These are phyloP conservation scores for Phytophthora lateralis DNA, from an alignment of 352 stramenopile genomes.

Conservation along the genomic window DNA sequence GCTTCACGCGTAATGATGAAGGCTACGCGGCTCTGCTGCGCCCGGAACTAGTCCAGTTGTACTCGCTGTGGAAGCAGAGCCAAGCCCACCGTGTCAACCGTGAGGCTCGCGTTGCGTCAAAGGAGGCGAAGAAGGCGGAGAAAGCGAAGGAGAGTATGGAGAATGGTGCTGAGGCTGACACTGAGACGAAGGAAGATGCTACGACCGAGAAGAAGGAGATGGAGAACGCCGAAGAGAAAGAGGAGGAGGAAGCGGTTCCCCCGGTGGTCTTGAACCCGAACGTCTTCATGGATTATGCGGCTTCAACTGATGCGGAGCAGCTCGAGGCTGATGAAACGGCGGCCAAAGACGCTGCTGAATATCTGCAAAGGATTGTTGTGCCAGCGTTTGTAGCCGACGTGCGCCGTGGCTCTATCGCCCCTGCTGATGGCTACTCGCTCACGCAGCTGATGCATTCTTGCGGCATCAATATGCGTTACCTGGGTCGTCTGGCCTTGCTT, in stretches of 20 bases:
- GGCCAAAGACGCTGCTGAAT: slow-evolving; percentile 78
- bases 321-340: slow-evolving; percentile 68
- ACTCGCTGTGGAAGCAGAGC: slow-evolving; percentile 92
- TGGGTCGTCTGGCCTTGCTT: slow-evolving; percentile 91
- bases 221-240: slow-evolving; percentile 48
- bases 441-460: slow-evolving; percentile 95
- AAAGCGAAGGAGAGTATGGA: slow-evolving; percentile 31
- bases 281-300: slow-evolving; percentile 90
- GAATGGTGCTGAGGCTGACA: slow-evolving; percentile 10
- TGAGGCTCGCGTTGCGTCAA: slow-evolving; percentile 52
- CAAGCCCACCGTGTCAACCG: slow-evolving; percentile 64
- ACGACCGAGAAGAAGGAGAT: slow-evolving; percentile 31
- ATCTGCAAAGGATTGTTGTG: slow-evolving; percentile 87
- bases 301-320: slow-evolving; percentile 73
- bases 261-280: slow-evolving; percentile 85
- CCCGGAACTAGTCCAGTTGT: slow-evolving; percentile 92
- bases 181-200: slow-evolving; percentile 34
- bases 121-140: slow-evolving; percentile 54
- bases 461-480: slow-evolving; percentile 97
- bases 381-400: slow-evolving; percentile 86
- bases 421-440: slow-evolving; percentile 90
- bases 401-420: slow-evolving; percentile 79
- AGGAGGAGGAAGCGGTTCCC: slow-evolving; percentile 55
- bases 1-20: slow-evolving; percentile 80
- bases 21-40: slow-evolving; percentile 91